Base-by-base conservation (phyloP, 805 yeast genomes). In the Ogataea nonfermentans region DNA sequence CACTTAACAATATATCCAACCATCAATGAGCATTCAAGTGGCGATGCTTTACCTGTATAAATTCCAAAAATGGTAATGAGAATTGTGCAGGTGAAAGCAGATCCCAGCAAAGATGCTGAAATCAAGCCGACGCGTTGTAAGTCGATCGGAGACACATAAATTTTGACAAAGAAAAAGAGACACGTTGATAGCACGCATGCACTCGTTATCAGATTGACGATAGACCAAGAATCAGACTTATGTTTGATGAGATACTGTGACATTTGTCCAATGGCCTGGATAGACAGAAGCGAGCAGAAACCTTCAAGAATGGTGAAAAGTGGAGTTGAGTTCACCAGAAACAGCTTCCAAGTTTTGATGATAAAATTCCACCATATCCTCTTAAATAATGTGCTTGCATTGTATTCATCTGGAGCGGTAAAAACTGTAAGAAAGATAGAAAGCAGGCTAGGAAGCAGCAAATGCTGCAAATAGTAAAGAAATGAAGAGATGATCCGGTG, bases 1-100 rank as follows among this genome's bases (percentile, higher is more conserved):
- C 96, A 88, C 57, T 95, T 84, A 20, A 93, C 96, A 46, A 91
- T 81, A 62, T 93, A 93, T 7, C 95, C 91, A 57, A 89, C 81
- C 53, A 93, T 71, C 42, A 91, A 65, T 9, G 95, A 84, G 23
- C 89, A 76, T 63, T 93, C 99, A 36, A 90, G 74, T n/a, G 91
- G 81, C n/a, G 91, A 81, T 3, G 97, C 97, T 44, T 76, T 77
- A 6, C 83, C 82, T 2, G 91, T 78, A 14, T 84, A 74, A 24
- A 93, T 87, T 2, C 97, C 99, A 61, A 76, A 88, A 3, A 86
- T 60, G 1, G 95, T 88, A 25, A 93, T 61, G 13, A 86, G 78
- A 2, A 78, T 66, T 2, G 93, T 82, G 35, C 81, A 63, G 0
- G 97, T 86, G 45, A 93, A 70, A 5, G 86, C 79, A 2, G 90